These are phyloP conservation scores for Zychaea mexicana DNA, from an alignment of 371 early-diverging fungal genomes.

Conservation along the genomic window DNA sequence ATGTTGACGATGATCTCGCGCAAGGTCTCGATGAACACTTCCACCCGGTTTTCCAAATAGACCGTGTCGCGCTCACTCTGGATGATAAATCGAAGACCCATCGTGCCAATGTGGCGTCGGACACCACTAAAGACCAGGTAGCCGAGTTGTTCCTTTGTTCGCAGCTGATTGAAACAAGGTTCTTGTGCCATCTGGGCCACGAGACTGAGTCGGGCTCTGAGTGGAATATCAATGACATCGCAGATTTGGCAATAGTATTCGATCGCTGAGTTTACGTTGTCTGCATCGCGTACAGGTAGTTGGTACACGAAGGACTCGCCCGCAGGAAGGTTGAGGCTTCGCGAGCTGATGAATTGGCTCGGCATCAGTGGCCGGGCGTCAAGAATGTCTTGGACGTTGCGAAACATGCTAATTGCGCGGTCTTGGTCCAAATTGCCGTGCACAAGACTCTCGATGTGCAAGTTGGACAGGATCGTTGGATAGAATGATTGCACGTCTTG, in stretches of 20 bases:
- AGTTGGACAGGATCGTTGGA: slow-evolving; percentile 60
- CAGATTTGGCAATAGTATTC: slow-evolving; percentile 75
- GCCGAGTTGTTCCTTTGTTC: slow-evolving; percentile 89
- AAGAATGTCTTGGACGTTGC: slow-evolving; percentile 52
- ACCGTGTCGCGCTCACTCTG: slow-evolving; percentile 87
- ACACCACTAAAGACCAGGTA: slow-evolving; percentile 82
- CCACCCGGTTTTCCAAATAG: slow-evolving; percentile 79
- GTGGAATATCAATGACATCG: slow-evolving; percentile 45
- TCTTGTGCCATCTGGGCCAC: slow-evolving; percentile 79
- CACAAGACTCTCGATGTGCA: slow-evolving; percentile 81
- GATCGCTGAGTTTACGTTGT: slow-evolving; percentile 86
- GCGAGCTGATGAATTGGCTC: slow-evolving; percentile 57
- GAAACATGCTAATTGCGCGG: slow-evolving; percentile 61
- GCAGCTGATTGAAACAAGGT: slow-evolving; percentile 89
- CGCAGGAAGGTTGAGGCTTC: slow-evolving; percentile 63
- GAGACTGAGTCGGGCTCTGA: slow-evolving; percentile 65
- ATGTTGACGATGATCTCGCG: slow-evolving; percentile 60
- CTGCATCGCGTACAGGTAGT: slow-evolving; percentile 64
- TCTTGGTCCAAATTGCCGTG: slow-evolving; percentile 77
- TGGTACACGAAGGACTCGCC: slow-evolving; percentile 49
- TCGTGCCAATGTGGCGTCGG: slow-evolving; percentile 53
- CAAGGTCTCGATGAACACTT: slow-evolving; percentile 69
- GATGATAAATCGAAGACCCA: slow-evolving; percentile 75
- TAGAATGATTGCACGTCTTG: slow-evolving; percentile 71
- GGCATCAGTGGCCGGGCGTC: slow-evolving; percentile 61